Evolutionary conservation across 1,284 basidiomycete species (phyloP).

Genomic region (Boletus semigastroideus): DNA sequence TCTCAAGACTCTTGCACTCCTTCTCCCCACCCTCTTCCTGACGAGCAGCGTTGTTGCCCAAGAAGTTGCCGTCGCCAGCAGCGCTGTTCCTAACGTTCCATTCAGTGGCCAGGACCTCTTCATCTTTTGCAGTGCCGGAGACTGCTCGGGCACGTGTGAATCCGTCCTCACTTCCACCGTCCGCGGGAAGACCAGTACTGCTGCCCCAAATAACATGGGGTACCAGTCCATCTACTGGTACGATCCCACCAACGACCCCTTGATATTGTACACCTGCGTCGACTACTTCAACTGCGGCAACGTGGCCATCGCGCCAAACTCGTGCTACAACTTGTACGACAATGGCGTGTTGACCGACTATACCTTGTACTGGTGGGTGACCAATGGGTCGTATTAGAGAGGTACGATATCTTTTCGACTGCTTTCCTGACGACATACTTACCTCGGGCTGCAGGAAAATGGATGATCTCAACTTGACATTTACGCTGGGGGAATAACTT

Average conservation of each 20-base stretch:
- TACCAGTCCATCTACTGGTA: not conserved
- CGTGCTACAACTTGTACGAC: conserved; percentile 9
- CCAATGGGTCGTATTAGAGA: not conserved
- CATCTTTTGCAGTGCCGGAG: conserved; percentile 4
- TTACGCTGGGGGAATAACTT: not conserved
- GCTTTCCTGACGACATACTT: not conserved
- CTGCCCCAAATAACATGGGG: not conserved
- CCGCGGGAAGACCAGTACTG: not conserved
- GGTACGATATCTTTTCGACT: not conserved
- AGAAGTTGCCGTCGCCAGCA: not conserved
- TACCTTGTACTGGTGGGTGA: not conserved
- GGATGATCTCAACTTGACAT: not conserved
- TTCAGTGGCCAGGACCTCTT: not conserved
- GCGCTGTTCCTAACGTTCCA: not conserved
- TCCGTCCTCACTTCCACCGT: not conserved
- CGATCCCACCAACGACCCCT: not conserved
- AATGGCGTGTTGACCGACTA: not conserved
- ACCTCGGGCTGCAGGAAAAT: too few species aligned
- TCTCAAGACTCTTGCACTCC: not conserved
- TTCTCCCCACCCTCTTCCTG: not conserved
- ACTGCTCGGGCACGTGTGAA: not conserved
- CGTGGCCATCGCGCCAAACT: not conserved
- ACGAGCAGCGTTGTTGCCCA: not conserved
- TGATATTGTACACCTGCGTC: conserved; percentile 2
- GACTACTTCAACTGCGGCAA: not conserved